phyloP scores from a whole-genome alignment of 2,329 filamentous ascomycete genomes.

The Botryosphaeria agaves region DNA sequence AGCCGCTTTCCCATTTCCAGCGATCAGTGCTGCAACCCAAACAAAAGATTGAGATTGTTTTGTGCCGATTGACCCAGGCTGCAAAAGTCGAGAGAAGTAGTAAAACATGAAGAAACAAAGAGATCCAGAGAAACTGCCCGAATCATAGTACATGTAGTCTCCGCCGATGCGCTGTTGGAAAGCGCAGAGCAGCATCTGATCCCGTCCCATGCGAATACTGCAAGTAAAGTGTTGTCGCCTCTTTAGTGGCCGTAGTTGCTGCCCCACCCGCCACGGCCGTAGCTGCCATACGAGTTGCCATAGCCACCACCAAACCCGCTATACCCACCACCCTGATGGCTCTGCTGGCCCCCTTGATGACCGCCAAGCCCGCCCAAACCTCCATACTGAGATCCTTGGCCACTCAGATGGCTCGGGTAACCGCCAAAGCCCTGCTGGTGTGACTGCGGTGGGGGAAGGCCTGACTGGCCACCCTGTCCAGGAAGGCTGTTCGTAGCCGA shows the following conservation, averaged over 20 bases:
- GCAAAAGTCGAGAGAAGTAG: too few species aligned
- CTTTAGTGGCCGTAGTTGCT: conserved; percentile 28
- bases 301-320: conserved; percentile 26
- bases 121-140: too few species aligned
- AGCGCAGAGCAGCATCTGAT: too few species aligned
- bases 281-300: conserved; percentile 20
- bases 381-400: conserved; percentile 32
- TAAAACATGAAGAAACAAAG: too few species aligned
- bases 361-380: conserved; percentile 33
- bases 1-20: too few species aligned
- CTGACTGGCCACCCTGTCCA: conserved; percentile 32
- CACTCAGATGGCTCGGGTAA: conserved; percentile 32
- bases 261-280: conserved; percentile 31
- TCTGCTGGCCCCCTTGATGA: conserved; percentile 24
- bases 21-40: too few species aligned
- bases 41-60: too few species aligned
- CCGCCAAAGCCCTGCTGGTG: conserved; percentile 38
- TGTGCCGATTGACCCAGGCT: too few species aligned
- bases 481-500: conserved; percentile 43
- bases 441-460: conserved; percentile 35
- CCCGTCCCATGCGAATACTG: too few species aligned
- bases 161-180: too few species aligned
- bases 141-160: too few species aligned
- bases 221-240: too few species aligned
- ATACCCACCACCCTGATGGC: conserved; percentile 23